A percentile compares a stretch with the other conserved stretches of the same genome.
Conservation (phyloP, 2,329 filamentous ascomycete genomes). For the Talaromyces sp. region DNA sequence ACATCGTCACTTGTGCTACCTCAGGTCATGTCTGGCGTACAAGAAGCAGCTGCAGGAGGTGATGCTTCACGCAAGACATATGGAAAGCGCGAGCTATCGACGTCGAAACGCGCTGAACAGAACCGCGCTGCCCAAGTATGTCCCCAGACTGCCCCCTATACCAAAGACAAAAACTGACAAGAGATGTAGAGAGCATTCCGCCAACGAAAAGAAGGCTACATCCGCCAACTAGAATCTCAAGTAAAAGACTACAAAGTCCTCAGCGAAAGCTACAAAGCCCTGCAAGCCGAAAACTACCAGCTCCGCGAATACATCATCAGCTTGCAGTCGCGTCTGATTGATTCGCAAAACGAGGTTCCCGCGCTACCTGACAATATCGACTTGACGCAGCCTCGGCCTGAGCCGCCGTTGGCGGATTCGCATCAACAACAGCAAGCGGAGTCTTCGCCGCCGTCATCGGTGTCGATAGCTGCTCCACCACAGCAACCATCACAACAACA, state of each 20-base stretch:
- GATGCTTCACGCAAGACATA: slow-evolving; percentile 65
- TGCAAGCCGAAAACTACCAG: slow-evolving; percentile 85
- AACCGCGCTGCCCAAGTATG: slow-evolving; percentile 92
- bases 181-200: slow-evolving; percentile 79
- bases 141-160: neutral
- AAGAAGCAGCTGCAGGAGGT: slow-evolving; percentile 33
- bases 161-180: slow-evolving; percentile 14
- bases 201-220: slow-evolving; percentile 96
- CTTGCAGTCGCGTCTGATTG: slow-evolving; percentile 81
- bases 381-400: slow-evolving; percentile 56
- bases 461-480: neutral
- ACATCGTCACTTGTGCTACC: slow-evolving; percentile 26
- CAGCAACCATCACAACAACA: neutral
- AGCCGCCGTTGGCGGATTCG: slow-evolving; percentile 30
- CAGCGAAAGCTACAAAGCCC: slow-evolving; percentile 72
- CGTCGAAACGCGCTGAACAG: slow-evolving; percentile 93
- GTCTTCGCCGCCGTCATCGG: neutral
- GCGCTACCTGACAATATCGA: slow-evolving; percentile 79
- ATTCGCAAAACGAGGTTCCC: slow-evolving; percentile 79
- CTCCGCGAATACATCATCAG: slow-evolving; percentile 90
- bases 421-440: neutral
- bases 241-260: slow-evolving; percentile 76
- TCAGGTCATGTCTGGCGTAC: slow-evolving; percentile 31
- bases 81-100: slow-evolving; percentile 83
- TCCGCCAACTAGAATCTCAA: slow-evolving; percentile 94